Evolutionary conservation across 2,329 filamentous ascomycete species (phyloP).

Genomic region (Pseudogymnoascus sp.): DNA sequence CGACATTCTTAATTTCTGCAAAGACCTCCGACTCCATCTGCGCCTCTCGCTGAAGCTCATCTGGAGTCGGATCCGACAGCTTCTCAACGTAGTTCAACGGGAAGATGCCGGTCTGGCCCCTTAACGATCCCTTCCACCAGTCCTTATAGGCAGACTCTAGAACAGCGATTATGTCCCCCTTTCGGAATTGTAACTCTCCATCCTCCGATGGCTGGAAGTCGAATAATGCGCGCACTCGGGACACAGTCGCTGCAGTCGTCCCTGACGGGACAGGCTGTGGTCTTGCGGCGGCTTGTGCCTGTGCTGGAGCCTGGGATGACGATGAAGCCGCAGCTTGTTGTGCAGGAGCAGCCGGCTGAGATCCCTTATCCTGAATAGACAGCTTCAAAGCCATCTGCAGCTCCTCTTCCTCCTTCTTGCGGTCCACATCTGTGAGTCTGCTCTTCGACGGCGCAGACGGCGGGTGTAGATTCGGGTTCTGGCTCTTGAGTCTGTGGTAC

Average conservation of each 20-base stretch:
- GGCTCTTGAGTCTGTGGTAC: slow-evolving; percentile 73
- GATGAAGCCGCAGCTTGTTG: slow-evolving; percentile 28
- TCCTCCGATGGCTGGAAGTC: slow-evolving; percentile 93
- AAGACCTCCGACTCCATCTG: slow-evolving; percentile 86
- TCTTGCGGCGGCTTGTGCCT: slow-evolving; percentile 31
- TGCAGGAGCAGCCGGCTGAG: slow-evolving; percentile 42
- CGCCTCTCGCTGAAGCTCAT: slow-evolving; percentile 89
- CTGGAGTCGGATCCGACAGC: slow-evolving; percentile 83
- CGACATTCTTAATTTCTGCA: slow-evolving; percentile 67
- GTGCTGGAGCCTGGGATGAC: slow-evolving; percentile 30
- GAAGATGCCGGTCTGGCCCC: slow-evolving; percentile 95
- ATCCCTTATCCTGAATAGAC: slow-evolving; percentile 79
- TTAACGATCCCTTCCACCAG: slow-evolving; percentile 96
- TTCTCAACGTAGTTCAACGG: slow-evolving; percentile 99
- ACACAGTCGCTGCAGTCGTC: slow-evolving; percentile 93
- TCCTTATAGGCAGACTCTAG: slow-evolving; percentile 98
- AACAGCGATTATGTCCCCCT: slow-evolving; percentile 94
- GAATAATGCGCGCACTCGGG: slow-evolving; percentile 83
- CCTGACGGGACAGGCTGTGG: slow-evolving; percentile 61
- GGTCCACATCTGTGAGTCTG: slow-evolving; percentile 78
- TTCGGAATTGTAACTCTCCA: slow-evolving; percentile 90
- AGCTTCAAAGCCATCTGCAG: slow-evolving; percentile 91
- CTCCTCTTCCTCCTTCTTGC: slow-evolving; percentile 94
- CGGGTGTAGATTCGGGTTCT: slow-evolving; percentile 80
- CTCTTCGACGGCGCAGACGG: slow-evolving; percentile 92